phyloP scores from a whole-genome alignment of 2,329 filamentous ascomycete species.

The Eutypella sp. region DNA sequence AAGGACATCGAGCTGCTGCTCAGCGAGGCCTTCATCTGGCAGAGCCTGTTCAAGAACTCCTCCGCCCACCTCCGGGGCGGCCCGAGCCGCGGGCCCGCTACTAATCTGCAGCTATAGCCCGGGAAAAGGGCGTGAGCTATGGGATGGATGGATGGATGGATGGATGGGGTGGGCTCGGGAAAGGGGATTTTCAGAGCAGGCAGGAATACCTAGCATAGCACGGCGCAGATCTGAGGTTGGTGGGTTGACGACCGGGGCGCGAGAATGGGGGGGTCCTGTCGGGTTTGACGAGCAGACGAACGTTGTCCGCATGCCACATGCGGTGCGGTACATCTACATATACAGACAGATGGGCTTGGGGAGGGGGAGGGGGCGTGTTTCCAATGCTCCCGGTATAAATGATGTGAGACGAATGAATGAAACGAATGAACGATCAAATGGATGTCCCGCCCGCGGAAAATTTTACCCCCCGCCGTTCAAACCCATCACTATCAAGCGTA shows the following conservation, averaged over 20 bases:
- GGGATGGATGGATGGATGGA: neutral
- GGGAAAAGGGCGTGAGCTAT: neutral
- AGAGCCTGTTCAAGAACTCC: conserved; percentile 92
- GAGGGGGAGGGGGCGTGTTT: too few relatives aligned
- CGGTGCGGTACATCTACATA: too few relatives aligned
- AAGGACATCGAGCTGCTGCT: conserved; percentile 95
- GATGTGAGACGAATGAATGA: neutral
- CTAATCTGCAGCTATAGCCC: conserved; percentile 33
- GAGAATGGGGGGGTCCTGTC: too few relatives aligned
- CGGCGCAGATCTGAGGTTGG: too few relatives aligned
- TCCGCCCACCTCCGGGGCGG: conserved; percentile 74
- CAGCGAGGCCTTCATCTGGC: conserved; percentile 98
- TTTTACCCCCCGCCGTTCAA: too few relatives aligned
- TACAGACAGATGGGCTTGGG: too few relatives aligned
- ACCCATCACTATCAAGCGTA: neutral
- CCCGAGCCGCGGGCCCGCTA: conserved; percentile 33
- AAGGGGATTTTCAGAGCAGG: too few relatives aligned
- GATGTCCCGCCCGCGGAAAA: neutral
- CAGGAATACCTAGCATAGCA: too few relatives aligned
- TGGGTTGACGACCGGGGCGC: too few relatives aligned
- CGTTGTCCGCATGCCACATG: too few relatives aligned
- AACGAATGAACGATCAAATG: neutral
- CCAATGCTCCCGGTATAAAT: too few relatives aligned
- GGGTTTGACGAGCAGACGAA: too few relatives aligned
- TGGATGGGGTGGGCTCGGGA: neutral